Conservation (phyloP, 495 filamentous ascomycete species). For the Aspergillus sparsus region DNA sequence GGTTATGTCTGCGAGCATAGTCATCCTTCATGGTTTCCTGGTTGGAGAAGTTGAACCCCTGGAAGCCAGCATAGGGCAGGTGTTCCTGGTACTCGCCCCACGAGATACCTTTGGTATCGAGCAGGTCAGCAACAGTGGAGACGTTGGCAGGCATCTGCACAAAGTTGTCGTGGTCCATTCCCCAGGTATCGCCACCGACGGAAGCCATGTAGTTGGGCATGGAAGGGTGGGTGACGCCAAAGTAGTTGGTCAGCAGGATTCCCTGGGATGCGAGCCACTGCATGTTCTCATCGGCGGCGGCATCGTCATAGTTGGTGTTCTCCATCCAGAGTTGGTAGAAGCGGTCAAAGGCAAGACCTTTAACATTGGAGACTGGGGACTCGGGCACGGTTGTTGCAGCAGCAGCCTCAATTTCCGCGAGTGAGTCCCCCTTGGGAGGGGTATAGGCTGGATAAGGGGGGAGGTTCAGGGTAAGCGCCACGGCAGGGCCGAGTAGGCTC, state of each 20-base stretch:
- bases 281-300: conserved; percentile 52
- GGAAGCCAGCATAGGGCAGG: conserved; percentile 65
- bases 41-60: conserved; percentile 54
- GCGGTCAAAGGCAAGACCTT: conserved; percentile 65
- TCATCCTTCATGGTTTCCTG: conserved; percentile 45
- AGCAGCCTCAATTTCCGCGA: background rate
- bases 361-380: conserved; percentile 58
- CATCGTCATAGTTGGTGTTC: conserved; percentile 63
- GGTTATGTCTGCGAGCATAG: conserved; percentile 79
- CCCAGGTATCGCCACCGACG: conserved; percentile 65
- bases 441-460: background rate
- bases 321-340: conserved; percentile 71
- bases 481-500: background rate
- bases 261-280: conserved; percentile 57
- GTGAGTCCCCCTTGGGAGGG: background rate
- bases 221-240: conserved; percentile 63
- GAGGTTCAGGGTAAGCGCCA: background rate
- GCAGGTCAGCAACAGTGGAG: conserved; percentile 67
- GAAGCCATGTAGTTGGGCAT: conserved; percentile 70
- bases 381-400: conserved; percentile 22
- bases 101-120: conserved; percentile 64
- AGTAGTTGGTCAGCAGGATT: conserved; percentile 64
- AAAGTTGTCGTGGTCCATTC: conserved; percentile 68
- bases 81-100: conserved; percentile 74
- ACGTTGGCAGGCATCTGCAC: conserved; percentile 56